Conservation (phyloP, 352 stramenopile species). For the Achlya hypogyna region DNA sequence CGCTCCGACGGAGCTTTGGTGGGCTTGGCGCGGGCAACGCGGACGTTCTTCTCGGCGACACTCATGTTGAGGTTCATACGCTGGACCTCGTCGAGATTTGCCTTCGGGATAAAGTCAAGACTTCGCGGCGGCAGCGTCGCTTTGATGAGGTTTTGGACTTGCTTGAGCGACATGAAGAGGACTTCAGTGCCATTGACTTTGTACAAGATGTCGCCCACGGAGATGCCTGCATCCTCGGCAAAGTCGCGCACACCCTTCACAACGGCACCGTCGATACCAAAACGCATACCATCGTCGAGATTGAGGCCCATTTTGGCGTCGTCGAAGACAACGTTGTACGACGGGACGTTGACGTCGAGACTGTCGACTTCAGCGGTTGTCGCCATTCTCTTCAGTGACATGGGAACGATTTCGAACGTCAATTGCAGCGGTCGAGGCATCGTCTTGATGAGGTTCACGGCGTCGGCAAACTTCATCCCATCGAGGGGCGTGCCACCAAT, state of each 20-base stretch:
- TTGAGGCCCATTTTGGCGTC: constrained; percentile 77
- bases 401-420: constrained; percentile 14
- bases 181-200: constrained; percentile 18
- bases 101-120: constrained; percentile 11
- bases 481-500: constrained; percentile 6
- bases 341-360: not conserved
- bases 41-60: constrained; percentile 4
- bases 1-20: not conserved
- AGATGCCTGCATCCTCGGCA: constrained; percentile 5
- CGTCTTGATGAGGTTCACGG: constrained; percentile 16
- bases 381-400: not conserved
- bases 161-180: constrained; percentile 15
- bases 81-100: constrained; percentile 12
- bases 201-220: constrained; percentile 10
- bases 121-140: constrained; percentile 3
- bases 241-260: constrained; percentile 9
- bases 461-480: constrained; percentile 18
- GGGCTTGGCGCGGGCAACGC: not conserved
- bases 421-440: constrained; percentile 6
- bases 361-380: not conserved
- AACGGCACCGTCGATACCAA: constrained; percentile 48
- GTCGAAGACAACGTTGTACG: constrained; percentile 23
- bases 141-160: constrained; percentile 18
- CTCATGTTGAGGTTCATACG: constrained; percentile 12
- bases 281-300: constrained; percentile 73